Base-by-base conservation (phyloP, 2,329 filamentous ascomycete species). In the Colletotrichum paranaense region DNA sequence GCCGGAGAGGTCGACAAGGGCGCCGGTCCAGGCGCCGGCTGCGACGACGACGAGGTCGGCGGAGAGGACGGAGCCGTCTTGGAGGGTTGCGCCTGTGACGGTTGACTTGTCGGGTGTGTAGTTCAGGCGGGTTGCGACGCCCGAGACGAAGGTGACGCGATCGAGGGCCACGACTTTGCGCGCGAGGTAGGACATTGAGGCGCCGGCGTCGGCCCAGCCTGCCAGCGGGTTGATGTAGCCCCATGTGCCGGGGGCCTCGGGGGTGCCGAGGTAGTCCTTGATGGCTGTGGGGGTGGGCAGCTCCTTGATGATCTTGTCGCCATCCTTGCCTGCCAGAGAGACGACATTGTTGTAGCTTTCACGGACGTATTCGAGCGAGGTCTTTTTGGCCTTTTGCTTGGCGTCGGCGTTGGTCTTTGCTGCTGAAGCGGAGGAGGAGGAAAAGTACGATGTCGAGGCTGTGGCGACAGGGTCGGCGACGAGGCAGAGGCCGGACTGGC, bases 21-120 rank as follows among this genome's bases (percentile, higher is more conserved):
- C 88, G 2, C 92, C 90, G 2, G 94, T 94, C 95, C 96, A 98
- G 5, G 96, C 95, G 19, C 96, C 96, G 0, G 95, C 92, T 0
- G 96, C 95, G 2, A 97, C 87, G 68, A 98, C 86, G 42, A 94
- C 92, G 8, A 97, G 86, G 72, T 94, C 93, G 2, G 93, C 94
- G 4, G 82, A 84, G 7, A 94, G 75, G 11, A 80, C 83, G 7
- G 81, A 81, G 1, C 86, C 87, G 74, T 89, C 83, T 1, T 78
- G 77, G 9, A 94, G 82, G n/a, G 83, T 83, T 4, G 88, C 92
- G 28, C 91, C 92, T 1, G 84, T 84, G 73, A 76, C 75, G 16
- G 60, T 67, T 5, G 32, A 55, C 30, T 30, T 49, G n/a, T 67
- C 64, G 9, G 59, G 28, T 14, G 62, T 26, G 62, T 69, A 90